Percentiles rank a stretch among this genome's conserved stretches.
Evolutionary conservation across 306 rosid species (phyloP).

Genomic region (Prunus mume): DNA sequence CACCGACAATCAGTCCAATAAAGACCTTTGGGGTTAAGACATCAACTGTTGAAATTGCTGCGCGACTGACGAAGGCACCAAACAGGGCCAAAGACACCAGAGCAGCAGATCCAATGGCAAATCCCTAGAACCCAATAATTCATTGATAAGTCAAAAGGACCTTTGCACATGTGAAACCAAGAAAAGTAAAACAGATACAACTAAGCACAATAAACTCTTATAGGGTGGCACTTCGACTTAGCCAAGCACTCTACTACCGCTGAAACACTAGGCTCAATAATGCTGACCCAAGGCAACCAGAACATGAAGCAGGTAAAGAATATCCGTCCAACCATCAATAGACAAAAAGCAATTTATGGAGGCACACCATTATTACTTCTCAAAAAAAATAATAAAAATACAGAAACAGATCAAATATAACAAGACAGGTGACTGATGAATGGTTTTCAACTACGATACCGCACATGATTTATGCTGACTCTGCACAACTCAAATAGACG

Average conservation of each 20-base stretch:
- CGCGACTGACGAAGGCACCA: conserved; percentile 77
- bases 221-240: not conserved
- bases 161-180: not conserved
- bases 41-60: conserved; percentile 65
- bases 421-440: not conserved
- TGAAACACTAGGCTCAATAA: not conserved
- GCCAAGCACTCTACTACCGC: not conserved
- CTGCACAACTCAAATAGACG: not conserved
- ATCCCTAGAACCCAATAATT: conserved; percentile 42
- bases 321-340: not conserved
- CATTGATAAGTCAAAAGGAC: not conserved
- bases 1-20: conserved; percentile 70
- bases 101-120: conserved; percentile 81
- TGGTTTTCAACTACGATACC: not conserved
- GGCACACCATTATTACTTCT: not conserved
- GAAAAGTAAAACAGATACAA: not conserved
- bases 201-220: not conserved
- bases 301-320: not conserved
- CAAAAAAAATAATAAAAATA: not conserved
- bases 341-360: too few species aligned
- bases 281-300: not conserved
- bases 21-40: conserved; percentile 86
- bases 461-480: too few species aligned
- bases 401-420: not conserved
- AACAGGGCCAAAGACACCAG: conserved; percentile 72